Conservation (phyloP, 495 filamentous ascomycete genomes). For the Tuber aestivum region DNA sequence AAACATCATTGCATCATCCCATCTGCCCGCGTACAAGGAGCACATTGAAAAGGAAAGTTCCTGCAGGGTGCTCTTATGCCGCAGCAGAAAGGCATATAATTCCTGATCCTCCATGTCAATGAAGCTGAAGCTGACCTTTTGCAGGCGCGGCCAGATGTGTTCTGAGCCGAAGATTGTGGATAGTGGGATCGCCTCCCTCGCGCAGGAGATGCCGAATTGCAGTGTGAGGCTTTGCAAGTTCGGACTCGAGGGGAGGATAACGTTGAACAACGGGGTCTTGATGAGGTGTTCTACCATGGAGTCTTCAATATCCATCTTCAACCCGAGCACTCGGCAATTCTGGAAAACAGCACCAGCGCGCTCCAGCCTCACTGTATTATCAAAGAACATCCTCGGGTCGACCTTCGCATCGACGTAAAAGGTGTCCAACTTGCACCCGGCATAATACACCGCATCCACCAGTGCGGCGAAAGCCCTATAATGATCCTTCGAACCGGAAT, state of each 20-base stretch:
- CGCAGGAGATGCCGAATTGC: constrained; percentile 16
- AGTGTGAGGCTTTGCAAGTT: constrained; percentile 13
- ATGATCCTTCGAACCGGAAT: constrained; percentile 12
- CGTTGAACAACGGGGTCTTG: constrained; percentile 15
- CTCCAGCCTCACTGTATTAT: constrained; percentile 12
- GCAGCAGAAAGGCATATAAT: constrained; percentile 9
- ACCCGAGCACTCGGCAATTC: constrained; percentile 14
- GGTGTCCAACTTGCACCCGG: constrained; percentile 17
- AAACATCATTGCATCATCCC: constrained; percentile 12
- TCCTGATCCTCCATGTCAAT: constrained; percentile 25
- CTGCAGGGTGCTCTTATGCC: constrained; percentile 18
- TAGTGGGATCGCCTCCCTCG: constrained; percentile 13
- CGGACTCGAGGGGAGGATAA: constrained; percentile 17
- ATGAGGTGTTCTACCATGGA: constrained; percentile 8
- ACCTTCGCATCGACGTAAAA: constrained; percentile 19
- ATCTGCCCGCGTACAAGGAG: constrained; percentile 15
- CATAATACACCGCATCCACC: constrained; percentile 19
- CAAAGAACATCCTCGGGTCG: constrained; percentile 17
- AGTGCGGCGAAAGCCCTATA: constrained; percentile 19
- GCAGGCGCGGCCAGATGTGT: constrained; percentile 13
- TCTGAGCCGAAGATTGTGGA: constrained; percentile 12
- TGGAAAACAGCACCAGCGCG: constrained; percentile 2
- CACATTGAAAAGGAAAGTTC: constrained; percentile 13
- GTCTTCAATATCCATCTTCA: constrained; percentile 24
- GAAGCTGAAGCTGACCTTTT: constrained; percentile 21